Evolutionary conservation across 768 basidiomycete genomes (phyloP).

Genomic region (Mycena sanguinolenta): DNA sequence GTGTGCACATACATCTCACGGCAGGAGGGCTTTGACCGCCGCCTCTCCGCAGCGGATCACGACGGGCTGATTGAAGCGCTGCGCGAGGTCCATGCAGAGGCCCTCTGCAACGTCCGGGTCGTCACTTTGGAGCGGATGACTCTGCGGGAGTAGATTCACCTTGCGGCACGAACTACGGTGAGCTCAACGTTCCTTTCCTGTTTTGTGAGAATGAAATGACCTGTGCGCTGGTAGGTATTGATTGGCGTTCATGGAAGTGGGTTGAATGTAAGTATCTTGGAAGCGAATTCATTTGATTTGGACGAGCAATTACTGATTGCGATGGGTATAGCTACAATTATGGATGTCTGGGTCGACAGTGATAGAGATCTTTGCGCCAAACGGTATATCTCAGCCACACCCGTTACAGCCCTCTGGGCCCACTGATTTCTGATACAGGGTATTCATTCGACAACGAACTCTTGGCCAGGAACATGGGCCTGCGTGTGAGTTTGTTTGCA

Average conservation of each 20-base stretch:
- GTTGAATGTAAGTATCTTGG: constrained; percentile 57
- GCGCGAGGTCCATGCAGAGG: constrained; percentile 61
- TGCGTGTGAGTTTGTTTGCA: constrained; percentile 45
- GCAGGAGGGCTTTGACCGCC: constrained; percentile 56
- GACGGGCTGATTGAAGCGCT: constrained; percentile 61
- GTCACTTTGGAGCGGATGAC: constrained; percentile 59
- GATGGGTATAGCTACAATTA: constrained; percentile 59
- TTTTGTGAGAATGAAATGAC: too few relatives aligned
- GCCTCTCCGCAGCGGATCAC: constrained; percentile 63
- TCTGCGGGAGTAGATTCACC: constrained; percentile 64
- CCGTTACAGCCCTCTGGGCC: background rate
- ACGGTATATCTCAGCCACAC: constrained; percentile 49
- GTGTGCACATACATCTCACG: constrained; percentile 72
- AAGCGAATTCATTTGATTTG: background rate
- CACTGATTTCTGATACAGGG: constrained; percentile 38
- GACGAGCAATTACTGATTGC: background rate
- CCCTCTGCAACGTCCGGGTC: constrained; percentile 63
- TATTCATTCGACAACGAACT: constrained; percentile 58
- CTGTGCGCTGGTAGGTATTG: constrained; percentile 54
- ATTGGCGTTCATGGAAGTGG: constrained; percentile 80
- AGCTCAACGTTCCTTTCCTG: constrained; percentile 34
- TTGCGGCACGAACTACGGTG: constrained; percentile 74
- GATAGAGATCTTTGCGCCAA: constrained; percentile 77
- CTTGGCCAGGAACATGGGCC: constrained; percentile 56
- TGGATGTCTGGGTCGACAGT: constrained; percentile 77